These are phyloP conservation scores for Cajanus cajan DNA, from an alignment of 306 rosid genomes.

Conservation along the genomic window DNA sequence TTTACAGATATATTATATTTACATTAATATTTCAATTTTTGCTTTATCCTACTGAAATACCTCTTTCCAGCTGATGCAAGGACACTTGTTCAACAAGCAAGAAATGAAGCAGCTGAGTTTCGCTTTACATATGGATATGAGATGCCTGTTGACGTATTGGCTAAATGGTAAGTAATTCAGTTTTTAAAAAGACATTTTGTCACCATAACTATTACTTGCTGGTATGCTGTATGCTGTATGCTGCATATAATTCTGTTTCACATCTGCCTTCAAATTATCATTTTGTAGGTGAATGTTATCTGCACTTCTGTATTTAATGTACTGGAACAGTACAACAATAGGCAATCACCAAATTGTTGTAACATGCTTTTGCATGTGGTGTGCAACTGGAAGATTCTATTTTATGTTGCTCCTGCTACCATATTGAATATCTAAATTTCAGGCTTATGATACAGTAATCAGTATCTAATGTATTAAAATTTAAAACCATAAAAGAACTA, in stretches of 20 bases:
- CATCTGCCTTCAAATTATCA: not conserved
- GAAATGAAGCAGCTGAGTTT: slow-evolving; percentile 98
- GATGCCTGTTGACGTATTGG: slow-evolving; percentile 89
- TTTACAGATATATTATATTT: not conserved
- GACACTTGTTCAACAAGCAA: slow-evolving; percentile 94
- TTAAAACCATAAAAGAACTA: not conserved
- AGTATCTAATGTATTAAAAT: not conserved
- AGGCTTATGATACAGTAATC: not conserved
- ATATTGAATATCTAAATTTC: not conserved
- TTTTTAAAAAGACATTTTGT: not conserved
- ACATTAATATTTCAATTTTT: slow-evolving; percentile 12
- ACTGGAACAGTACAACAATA: not conserved
- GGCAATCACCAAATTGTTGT: not conserved
- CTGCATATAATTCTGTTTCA: not conserved
- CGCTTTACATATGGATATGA: slow-evolving; percentile 90
- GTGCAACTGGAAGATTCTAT: not conserved
- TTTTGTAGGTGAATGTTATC: not conserved
- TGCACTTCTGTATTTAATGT: not conserved
- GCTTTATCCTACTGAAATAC: slow-evolving; percentile 23
- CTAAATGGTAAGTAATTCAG: slow-evolving; percentile 63
- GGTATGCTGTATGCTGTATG: too few species aligned
- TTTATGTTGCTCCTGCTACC: not conserved
- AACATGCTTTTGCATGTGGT: not conserved
- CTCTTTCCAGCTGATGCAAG: slow-evolving; percentile 88
- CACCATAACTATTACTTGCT: not conserved